A percentile compares a stretch with the other conserved stretches of the same genome.
Conservation (phyloP, 305 asterid genomes). For the Solanum hybrid region DNA sequence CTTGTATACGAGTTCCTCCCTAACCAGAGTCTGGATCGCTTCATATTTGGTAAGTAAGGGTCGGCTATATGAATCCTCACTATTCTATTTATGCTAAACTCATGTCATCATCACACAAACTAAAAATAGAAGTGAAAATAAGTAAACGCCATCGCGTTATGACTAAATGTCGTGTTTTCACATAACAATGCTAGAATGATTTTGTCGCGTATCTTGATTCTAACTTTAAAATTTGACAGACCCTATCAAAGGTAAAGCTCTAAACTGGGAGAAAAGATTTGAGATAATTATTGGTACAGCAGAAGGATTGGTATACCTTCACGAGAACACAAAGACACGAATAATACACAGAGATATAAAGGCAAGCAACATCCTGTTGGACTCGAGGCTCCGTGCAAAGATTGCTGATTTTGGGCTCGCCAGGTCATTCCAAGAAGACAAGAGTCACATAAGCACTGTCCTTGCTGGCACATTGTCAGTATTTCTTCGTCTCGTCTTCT, state of each 20-base stretch:
- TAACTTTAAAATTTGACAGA: neutral
- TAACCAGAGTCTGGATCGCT: conserved; percentile 65
- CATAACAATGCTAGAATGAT: neutral
- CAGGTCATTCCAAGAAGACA: conserved; percentile 15
- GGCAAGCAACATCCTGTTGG: conserved; percentile 19
- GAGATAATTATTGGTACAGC: neutral
- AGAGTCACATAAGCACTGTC: conserved; percentile 26
- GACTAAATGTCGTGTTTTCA: neutral
- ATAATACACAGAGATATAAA: conserved; percentile 22
- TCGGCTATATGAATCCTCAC: neutral
- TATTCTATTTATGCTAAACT: neutral
- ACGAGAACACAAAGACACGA: conserved; percentile 9
- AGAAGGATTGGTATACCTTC: conserved; percentile 13
- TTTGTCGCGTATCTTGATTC: too few relatives aligned
- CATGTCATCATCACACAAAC: neutral
- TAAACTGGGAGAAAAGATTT: neutral
- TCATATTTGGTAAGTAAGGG: conserved; percentile 47
- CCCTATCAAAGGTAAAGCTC: neutral
- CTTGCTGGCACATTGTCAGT: conserved; percentile 29
- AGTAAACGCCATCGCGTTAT: neutral
- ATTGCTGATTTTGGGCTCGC: conserved; percentile 24
- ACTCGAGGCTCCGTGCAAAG: conserved; percentile 15
- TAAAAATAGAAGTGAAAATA: neutral
- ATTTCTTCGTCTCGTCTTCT: neutral
- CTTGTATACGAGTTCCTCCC: conserved; percentile 68